phyloP scores from a whole-genome alignment of 1,284 basidiomycete genomes.

The Sanghuangporus weigelae region DNA sequence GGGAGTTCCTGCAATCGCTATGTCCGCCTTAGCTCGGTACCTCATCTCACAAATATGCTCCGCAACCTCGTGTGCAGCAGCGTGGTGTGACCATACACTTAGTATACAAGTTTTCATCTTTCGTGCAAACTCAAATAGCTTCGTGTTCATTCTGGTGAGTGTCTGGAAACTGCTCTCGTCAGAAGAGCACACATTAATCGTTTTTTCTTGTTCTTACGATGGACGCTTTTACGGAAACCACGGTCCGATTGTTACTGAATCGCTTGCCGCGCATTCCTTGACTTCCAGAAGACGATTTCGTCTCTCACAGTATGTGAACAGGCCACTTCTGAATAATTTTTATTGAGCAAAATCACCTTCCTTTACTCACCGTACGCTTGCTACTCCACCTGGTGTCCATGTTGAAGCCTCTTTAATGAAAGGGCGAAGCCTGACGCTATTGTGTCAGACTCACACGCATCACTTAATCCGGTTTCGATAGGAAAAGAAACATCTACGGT shows the following conservation, averaged over 20 bases:
- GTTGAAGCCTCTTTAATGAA: conserved; percentile 2
- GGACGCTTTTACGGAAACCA: not conserved
- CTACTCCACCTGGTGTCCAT: not conserved
- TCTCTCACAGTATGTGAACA: not conserved
- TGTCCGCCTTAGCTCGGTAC: not conserved
- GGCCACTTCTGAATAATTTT: not conserved
- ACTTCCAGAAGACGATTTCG: not conserved
- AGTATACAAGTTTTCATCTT: not conserved
- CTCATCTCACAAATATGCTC: conserved; percentile 1
- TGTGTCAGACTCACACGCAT: not conserved
- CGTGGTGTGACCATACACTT: not conserved
- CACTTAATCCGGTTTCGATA: not conserved
- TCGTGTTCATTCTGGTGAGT: not conserved
- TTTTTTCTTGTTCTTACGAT: not conserved
- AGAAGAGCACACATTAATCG: not conserved
- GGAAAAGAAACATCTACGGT: not conserved
- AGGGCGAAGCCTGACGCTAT: not conserved
- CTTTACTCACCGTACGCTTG: not conserved
- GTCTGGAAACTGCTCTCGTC: not conserved
- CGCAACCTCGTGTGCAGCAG: not conserved
- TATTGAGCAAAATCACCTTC: not conserved
- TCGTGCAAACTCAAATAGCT: not conserved
- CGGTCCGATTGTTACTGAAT: not conserved
- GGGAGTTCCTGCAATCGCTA: not conserved
- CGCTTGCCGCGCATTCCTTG: not conserved